Evolutionary conservation across 192 early-diverging fungal species (phyloP).

Genomic region (Entomortierella chlamydospora): DNA sequence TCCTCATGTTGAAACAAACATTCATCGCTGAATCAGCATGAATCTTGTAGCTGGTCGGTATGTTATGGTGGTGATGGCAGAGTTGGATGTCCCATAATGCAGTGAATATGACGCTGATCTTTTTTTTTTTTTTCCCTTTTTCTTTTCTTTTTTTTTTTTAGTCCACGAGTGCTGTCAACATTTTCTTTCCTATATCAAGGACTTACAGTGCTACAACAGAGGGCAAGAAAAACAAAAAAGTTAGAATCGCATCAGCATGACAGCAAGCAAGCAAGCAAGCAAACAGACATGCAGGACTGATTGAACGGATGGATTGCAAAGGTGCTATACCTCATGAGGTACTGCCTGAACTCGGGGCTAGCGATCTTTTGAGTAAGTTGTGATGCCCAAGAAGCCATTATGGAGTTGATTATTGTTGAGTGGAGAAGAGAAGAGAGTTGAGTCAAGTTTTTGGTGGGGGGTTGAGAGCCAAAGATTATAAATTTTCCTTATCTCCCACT

Average conservation of each 20-base stretch:
- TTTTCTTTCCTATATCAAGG: neutral
- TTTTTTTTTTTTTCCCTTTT: too few species aligned
- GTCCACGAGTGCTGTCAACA: neutral
- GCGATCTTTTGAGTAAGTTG: slow-evolving; percentile 46
- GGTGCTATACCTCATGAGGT: slow-evolving; percentile 70
- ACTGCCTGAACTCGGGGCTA: slow-evolving; percentile 70
- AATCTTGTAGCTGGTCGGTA: too few species aligned
- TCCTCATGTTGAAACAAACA: too few species aligned
- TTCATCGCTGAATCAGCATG: too few species aligned
- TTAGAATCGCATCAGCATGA: too few species aligned
- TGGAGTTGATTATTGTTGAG: neutral
- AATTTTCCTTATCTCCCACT: too few species aligned
- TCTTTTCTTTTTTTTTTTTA: too few species aligned
- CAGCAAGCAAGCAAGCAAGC: too few species aligned
- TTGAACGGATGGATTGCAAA: neutral
- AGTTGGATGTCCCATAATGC: too few species aligned
- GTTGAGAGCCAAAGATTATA: too few species aligned
- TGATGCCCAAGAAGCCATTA: slow-evolving; percentile 52
- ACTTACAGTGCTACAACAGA: slow-evolving; percentile 65
- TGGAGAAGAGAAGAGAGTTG: neutral
- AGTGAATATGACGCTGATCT: too few species aligned
- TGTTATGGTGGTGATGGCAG: too few species aligned
- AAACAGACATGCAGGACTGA: neutral
- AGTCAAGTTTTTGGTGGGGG: neutral
- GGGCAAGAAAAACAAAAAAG: neutral